A percentile compares a stretch with the other conserved stretches of the same genome.
These are phyloP conservation scores for Toxoplasma gondii DNA, from an alignment of 169 alveolate genomes.

Conservation along the genomic window DNA sequence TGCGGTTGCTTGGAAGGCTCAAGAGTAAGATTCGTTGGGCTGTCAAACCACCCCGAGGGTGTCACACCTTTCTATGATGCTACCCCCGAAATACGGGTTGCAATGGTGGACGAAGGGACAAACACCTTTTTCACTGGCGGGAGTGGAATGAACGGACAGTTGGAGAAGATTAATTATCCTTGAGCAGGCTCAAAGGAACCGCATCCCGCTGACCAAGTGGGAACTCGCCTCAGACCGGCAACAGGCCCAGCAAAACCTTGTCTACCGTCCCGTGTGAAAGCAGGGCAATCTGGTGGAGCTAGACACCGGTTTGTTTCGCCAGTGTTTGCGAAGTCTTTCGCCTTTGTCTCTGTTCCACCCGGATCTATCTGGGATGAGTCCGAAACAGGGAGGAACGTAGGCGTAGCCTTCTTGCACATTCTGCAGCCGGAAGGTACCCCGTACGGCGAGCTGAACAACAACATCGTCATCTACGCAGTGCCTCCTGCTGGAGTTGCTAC, in stretches of 20 bases:
- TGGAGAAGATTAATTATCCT: too few species aligned
- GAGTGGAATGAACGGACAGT: neutral
- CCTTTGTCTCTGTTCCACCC: neutral
- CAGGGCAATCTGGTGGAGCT: neutral
- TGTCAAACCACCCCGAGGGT: neutral
- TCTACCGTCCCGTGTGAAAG: neutral
- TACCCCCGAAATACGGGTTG: neutral
- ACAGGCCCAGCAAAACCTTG: neutral
- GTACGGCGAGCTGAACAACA: neutral
- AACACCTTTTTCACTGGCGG: slow-evolving; percentile 1
- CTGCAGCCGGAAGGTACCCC: neutral
- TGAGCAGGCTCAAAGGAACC: neutral
- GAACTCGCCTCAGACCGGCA: neutral
- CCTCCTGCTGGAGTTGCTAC: neutral
- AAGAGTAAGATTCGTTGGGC: neutral
- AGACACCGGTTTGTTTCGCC: neutral
- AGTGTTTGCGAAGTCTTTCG: neutral
- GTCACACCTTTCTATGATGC: neutral
- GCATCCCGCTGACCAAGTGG: neutral
- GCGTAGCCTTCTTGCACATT: neutral
- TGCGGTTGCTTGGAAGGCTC: neutral
- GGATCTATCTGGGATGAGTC: neutral
- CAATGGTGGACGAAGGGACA: neutral
- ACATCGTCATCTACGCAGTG: neutral
- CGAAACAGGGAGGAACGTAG: slow-evolving; percentile 13